Evolutionary conservation across 2,329 filamentous ascomycete species (phyloP), one percentile per base, ranked within the genome.

Genomic region (Calonectria naviculata): DNA sequence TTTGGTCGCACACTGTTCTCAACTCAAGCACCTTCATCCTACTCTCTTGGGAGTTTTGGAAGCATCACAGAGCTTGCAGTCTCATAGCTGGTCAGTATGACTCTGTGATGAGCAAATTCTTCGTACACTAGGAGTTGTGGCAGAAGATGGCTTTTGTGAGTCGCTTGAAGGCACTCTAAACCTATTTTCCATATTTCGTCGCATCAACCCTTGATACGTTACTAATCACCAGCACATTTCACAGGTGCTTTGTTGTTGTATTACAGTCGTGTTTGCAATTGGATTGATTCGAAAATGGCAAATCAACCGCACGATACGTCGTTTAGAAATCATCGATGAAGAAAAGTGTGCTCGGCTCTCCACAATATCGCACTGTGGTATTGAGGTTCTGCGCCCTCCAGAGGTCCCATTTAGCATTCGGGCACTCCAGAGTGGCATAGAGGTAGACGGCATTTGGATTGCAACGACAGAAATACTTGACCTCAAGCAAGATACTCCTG

Each of bases 111-210:
- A 78, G 74, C 62, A 81, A 78, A 44, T 94, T 95, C 82, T 94
- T 93, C 83, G 78, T 86, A 47, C 87, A 85, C 61, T 97, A 95
- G 95, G 86, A 89, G 76, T 85, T 97, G 78, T 98, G 95, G 95
- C 91, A 97, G 87, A 92, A 97, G 85, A 92, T 98, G 91, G 94
- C 92, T 65, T 94, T 97, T 85, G 95, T 97, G 86, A 87, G 93
- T 88, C 13, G 24, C 8, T 10, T 19, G 34, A 36, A 12, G 34
- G 3, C 61, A 80, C 62, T 19, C 15, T n/a, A 26, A 36, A 44
- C 19, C 19, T 38, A 19, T 34, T 38, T 15, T 42, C 21, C 15
- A 4, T 36, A 15, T 17, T 17, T 56, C 5, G 19, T n/a, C 17
- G 6, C 19, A 9, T 15, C 31, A 12, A 10, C 19, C 26, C 17